phyloP scores from a whole-genome alignment of 768 basidiomycete species.

The Boletales sp. region DNA sequence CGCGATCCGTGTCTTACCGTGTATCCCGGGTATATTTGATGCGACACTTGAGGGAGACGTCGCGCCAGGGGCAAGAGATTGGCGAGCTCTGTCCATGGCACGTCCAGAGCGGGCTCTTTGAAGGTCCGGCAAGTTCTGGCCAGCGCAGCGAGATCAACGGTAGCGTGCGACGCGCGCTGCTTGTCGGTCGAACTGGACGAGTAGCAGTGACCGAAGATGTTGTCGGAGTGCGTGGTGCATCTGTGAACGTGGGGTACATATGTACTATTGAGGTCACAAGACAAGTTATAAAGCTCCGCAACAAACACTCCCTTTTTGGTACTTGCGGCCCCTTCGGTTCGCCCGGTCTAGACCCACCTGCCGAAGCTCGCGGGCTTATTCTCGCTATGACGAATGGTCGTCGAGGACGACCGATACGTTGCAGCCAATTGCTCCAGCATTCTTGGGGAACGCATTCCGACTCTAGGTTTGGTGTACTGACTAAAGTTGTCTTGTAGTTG shows the following conservation, averaged over 20 bases:
- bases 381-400: too few relatives aligned
- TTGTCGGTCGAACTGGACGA: background rate
- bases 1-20: background rate
- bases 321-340: too few relatives aligned
- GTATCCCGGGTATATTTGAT: conserved; percentile 9
- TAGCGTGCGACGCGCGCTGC: background rate
- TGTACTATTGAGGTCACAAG: background rate
- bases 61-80: conserved; percentile 11
- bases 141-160: conserved; percentile 10
- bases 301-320: too few relatives aligned
- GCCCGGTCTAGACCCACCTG: too few relatives aligned
- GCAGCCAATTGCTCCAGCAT: too few relatives aligned
- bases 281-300: background rate
- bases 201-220: conserved; percentile 13
- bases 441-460: too few relatives aligned
- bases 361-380: too few relatives aligned
- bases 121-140: conserved; percentile 14
- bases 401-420: too few relatives aligned
- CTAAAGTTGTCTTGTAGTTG: too few relatives aligned
- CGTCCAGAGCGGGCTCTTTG: conserved; percentile 18
- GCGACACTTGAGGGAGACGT: conserved; percentile 10
- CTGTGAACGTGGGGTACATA: background rate
- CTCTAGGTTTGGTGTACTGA: too few relatives aligned
- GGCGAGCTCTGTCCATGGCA: conserved; percentile 12
- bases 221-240: conserved; percentile 7